phyloP scores from a whole-genome alignment of 2,329 filamentous ascomycete species.

The Calonectria pseudoreteaudii region DNA sequence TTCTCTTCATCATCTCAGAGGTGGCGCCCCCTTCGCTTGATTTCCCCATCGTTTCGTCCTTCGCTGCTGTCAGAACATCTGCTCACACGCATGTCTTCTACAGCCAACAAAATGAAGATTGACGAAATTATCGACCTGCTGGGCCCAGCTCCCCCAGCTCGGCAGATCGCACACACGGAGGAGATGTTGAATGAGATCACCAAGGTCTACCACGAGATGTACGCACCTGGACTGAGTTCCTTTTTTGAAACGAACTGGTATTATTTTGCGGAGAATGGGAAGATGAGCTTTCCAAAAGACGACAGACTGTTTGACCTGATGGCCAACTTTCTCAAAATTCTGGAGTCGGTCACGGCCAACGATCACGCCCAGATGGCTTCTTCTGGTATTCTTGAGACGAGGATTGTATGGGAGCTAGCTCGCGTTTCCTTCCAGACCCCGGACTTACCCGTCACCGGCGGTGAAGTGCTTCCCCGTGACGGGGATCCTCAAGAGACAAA shows the following conservation, averaged over 20 bases:
- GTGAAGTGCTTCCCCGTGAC: slow-evolving; percentile 57
- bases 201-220: slow-evolving; percentile 79
- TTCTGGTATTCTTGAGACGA: slow-evolving; percentile 66
- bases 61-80: slow-evolving; percentile 46
- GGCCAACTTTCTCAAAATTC: slow-evolving; percentile 70
- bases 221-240: slow-evolving; percentile 78
- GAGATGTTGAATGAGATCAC: slow-evolving; percentile 74
- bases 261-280: slow-evolving; percentile 60
- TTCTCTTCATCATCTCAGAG: slow-evolving; percentile 60
- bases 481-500: slow-evolving; percentile 73
- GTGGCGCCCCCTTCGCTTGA: slow-evolving; percentile 59
- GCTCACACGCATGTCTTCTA: slow-evolving; percentile 46
- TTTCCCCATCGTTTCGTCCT: slow-evolving; percentile 42
- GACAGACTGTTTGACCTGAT: slow-evolving; percentile 74
- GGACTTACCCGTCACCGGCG: slow-evolving; percentile 45
- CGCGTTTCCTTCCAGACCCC: slow-evolving; percentile 58
- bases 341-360: slow-evolving; percentile 61
- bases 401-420: slow-evolving; percentile 71
- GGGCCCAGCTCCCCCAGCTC: slow-evolving; percentile 68
- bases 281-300: slow-evolving; percentile 63
- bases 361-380: slow-evolving; percentile 65
- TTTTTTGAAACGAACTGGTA: slow-evolving; percentile 91
- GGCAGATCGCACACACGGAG: slow-evolving; percentile 63
- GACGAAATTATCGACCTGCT: slow-evolving; percentile 77
- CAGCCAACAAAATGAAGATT: slow-evolving; percentile 71